These are phyloP conservation scores for Pestalotiopsis sp. DNA, from an alignment of 2,329 filamentous ascomycete genomes.

Conservation along the genomic window DNA sequence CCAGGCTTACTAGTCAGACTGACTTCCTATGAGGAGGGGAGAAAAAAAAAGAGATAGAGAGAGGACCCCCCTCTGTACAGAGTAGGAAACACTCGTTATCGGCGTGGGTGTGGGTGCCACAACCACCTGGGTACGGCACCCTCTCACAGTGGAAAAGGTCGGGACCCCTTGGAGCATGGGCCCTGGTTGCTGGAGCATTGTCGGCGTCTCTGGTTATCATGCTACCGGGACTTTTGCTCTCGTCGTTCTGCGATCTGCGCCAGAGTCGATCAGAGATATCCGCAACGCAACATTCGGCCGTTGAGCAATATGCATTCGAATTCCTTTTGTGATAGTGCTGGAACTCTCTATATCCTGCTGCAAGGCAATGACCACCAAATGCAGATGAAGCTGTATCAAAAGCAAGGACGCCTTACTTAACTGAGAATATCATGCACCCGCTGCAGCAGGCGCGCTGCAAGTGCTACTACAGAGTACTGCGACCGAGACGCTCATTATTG, in stretches of 20 bases:
- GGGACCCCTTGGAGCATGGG: neutral
- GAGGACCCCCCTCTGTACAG: neutral
- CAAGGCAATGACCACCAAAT: neutral
- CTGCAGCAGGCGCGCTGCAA: constrained; percentile 10
- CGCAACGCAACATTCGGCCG: neutral
- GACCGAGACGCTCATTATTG: constrained; percentile 12
- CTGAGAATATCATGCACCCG: constrained; percentile 7
- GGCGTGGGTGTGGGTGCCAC: neutral
- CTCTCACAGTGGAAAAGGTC: constrained; percentile 3
- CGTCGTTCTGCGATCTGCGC: neutral
- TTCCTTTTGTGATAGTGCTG: no score
- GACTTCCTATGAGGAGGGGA: constrained; percentile 3
- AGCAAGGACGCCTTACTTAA: constrained; percentile 7
- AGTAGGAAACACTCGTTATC: constrained; percentile 6
- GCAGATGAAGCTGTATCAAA: constrained; percentile 1
- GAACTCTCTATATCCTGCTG: neutral
- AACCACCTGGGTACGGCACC: neutral
- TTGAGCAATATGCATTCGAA: no score
- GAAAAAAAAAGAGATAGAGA: neutral
- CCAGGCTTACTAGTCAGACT: neutral
- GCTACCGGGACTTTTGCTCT: neutral
- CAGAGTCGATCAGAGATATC: neutral
- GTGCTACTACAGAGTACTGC: constrained; percentile 6
- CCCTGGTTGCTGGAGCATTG: constrained; percentile 11
- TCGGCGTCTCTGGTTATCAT: neutral